A percentile compares a stretch with the other conserved stretches of the same genome.
Conservation (phyloP, 768 basidiomycete genomes). For the Boletellus emodensis region DNA sequence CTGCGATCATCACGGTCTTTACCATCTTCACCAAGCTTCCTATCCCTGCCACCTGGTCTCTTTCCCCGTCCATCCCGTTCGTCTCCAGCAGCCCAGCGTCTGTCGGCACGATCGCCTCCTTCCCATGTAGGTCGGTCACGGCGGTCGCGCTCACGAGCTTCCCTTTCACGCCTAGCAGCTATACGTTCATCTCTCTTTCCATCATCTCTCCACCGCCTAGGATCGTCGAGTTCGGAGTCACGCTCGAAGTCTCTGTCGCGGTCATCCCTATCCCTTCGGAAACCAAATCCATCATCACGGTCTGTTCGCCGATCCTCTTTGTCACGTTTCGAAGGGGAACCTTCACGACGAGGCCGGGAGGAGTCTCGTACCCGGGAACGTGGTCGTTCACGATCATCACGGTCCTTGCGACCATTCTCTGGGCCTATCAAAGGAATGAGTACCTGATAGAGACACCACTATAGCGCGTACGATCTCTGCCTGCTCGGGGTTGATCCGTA, state of each 20-base stretch:
- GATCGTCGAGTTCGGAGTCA: slow-evolving; percentile 58
- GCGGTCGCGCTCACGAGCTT: slow-evolving; percentile 37
- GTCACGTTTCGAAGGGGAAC: slow-evolving; percentile 51
- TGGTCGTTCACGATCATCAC: slow-evolving; percentile 59
- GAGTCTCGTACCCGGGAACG: slow-evolving; percentile 63
- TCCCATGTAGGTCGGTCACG: slow-evolving; percentile 50
- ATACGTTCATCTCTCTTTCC: slow-evolving; percentile 76
- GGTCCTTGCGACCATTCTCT: slow-evolving; percentile 53
- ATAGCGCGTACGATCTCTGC: slow-evolving; percentile 53
- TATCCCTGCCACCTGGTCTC: slow-evolving; percentile 55
- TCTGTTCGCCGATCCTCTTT: slow-evolving; percentile 36
- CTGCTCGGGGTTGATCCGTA: slow-evolving; percentile 46
- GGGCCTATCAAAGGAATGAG: slow-evolving; percentile 35
- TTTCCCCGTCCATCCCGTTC: slow-evolving; percentile 67
- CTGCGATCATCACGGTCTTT: slow-evolving; percentile 48
- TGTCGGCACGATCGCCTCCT: slow-evolving; percentile 41
- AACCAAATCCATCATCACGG: slow-evolving; percentile 27
- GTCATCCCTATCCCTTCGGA: slow-evolving; percentile 34
- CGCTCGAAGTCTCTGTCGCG: slow-evolving; percentile 42
- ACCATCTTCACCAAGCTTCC: slow-evolving; percentile 45
- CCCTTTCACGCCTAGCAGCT: slow-evolving; percentile 55
- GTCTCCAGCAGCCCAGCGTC: slow-evolving; percentile 57
- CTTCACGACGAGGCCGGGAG: slow-evolving; percentile 57
- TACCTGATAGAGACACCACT: not conserved
- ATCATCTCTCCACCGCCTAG: slow-evolving; percentile 78